phyloP scores from a whole-genome alignment of 2,329 filamentous ascomycete genomes.

The Chaetomiaceae sp. region DNA sequence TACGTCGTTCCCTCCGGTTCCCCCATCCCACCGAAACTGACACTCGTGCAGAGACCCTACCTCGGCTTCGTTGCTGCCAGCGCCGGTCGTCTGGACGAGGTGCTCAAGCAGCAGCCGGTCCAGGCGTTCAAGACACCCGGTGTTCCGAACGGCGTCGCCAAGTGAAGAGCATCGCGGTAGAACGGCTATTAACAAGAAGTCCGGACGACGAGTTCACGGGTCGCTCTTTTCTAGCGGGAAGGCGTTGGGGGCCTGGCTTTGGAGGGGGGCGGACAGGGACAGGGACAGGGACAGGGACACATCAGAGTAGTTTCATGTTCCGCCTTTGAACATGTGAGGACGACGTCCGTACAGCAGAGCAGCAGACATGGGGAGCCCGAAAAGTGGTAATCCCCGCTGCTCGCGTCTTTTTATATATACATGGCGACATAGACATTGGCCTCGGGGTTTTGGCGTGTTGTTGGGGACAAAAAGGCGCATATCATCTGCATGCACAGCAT shows the following conservation, averaged over 20 bases:
- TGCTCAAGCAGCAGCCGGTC: slow-evolving; percentile 27
- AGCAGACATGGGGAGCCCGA: background rate
- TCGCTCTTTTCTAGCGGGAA: background rate
- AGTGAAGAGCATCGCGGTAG: slow-evolving; percentile 5
- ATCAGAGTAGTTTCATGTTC: background rate
- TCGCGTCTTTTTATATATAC: background rate
- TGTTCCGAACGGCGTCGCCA: slow-evolving; percentile 9
- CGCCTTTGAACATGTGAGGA: background rate
- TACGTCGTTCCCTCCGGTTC: slow-evolving; percentile 67
- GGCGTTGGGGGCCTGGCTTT: background rate
- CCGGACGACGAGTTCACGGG: too few species aligned
- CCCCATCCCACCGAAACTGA: slow-evolving; percentile 45
- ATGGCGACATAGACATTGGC: background rate
- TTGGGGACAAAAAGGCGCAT: background rate
- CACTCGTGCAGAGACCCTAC: slow-evolving; percentile 51
- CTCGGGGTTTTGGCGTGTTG: background rate
- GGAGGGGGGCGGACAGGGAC: background rate
- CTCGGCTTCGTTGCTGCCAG: slow-evolving; percentile 80
- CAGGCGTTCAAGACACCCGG: slow-evolving; percentile 22
- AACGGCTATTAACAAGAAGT: too few species aligned
- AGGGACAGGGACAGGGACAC: too few species aligned
- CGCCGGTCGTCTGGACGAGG: slow-evolving; percentile 56
- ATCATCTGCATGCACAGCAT: background rate
- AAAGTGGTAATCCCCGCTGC: background rate
- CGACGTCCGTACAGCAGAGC: background rate